Evolutionary conservation across 2,329 filamentous ascomycete genomes (phyloP).

Genomic region (Penicillium sp.): DNA sequence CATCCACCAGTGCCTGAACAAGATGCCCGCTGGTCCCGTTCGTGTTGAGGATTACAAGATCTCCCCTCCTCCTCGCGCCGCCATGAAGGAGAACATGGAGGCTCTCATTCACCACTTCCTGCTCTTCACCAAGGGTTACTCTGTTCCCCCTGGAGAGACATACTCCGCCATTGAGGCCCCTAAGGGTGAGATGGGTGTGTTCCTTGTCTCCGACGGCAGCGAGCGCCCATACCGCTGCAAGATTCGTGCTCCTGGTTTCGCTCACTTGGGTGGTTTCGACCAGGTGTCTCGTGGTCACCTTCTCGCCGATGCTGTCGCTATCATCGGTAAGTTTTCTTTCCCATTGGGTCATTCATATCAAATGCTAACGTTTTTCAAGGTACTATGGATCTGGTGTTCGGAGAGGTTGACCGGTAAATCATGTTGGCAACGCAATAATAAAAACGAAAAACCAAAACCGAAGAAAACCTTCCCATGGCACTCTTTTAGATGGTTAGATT

Average conservation of each 20-base stretch:
- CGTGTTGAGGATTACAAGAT: conserved; percentile 99
- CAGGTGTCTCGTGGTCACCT: conserved; percentile 90
- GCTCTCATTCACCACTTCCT: conserved; percentile 99
- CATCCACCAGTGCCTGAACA: conserved; percentile 97
- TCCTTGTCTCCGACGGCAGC: conserved; percentile 90
- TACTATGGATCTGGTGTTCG: conserved; percentile 87
- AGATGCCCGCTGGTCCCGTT: conserved; percentile 94
- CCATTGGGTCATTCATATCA: background rate
- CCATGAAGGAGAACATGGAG: conserved; percentile 99
- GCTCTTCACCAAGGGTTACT: conserved; percentile 97
- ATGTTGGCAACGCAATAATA: conserved; percentile 20
- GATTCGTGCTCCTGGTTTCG: conserved; percentile 95
- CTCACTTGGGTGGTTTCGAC: conserved; percentile 91
- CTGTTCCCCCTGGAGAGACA: conserved; percentile 94
- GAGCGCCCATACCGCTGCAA: conserved; percentile 97
- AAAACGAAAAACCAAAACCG: conserved; percentile 20
- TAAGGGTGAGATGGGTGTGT: conserved; percentile 99
- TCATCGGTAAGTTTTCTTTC: conserved; percentile 66
- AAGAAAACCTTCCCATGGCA: conserved; percentile 23
- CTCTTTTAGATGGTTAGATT: conserved; percentile 22
- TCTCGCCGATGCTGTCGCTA: conserved; percentile 92
- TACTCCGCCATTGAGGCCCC: conserved; percentile 99
- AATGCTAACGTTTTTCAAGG: conserved; percentile 31
- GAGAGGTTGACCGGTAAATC: conserved; percentile 61
- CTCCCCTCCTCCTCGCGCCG: conserved; percentile 87